Evolutionary conservation across 768 basidiomycete species (phyloP).

Genomic region (Nevesoporus exiguus): DNA sequence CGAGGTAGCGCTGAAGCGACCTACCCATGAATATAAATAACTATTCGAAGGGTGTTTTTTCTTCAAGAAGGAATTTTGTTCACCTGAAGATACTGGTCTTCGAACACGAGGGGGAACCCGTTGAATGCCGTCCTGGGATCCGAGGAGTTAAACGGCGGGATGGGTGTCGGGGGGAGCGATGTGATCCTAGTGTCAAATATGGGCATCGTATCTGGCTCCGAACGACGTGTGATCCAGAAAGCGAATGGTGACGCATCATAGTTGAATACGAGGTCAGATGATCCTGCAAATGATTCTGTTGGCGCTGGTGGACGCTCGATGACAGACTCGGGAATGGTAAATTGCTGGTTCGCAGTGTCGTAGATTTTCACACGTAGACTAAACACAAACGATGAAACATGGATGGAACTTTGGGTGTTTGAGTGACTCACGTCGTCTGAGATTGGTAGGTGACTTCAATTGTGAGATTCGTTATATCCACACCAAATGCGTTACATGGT

Average conservation of each 20-base stretch:
- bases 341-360: conserved; percentile 60
- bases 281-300: conserved; percentile 31
- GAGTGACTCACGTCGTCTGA: conserved; percentile 39
- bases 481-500: conserved; percentile 64
- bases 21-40: conserved; percentile 27
- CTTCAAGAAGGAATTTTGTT: background rate
- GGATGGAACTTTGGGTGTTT: background rate
- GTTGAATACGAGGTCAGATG: conserved; percentile 69
- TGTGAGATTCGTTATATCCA: conserved; percentile 55
- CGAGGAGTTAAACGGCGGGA: conserved; percentile 48
- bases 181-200: conserved; percentile 68
- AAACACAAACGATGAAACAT: background rate
- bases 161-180: conserved; percentile 59
- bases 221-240: conserved; percentile 76
- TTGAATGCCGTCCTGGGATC: conserved; percentile 56
- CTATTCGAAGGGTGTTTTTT: background rate
- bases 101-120: conserved; percentile 70
- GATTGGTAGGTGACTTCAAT: conserved; percentile 67
- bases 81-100: conserved; percentile 77
- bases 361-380: conserved; percentile 69
- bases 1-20: conserved; percentile 63
- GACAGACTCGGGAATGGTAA: conserved; percentile 57
- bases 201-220: conserved; percentile 48
- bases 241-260: conserved; percentile 62
- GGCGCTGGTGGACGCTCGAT: conserved; percentile 43